These are phyloP conservation scores for Populus hybrid DNA, from an alignment of 441 rosid species.

Conservation along the genomic window DNA sequence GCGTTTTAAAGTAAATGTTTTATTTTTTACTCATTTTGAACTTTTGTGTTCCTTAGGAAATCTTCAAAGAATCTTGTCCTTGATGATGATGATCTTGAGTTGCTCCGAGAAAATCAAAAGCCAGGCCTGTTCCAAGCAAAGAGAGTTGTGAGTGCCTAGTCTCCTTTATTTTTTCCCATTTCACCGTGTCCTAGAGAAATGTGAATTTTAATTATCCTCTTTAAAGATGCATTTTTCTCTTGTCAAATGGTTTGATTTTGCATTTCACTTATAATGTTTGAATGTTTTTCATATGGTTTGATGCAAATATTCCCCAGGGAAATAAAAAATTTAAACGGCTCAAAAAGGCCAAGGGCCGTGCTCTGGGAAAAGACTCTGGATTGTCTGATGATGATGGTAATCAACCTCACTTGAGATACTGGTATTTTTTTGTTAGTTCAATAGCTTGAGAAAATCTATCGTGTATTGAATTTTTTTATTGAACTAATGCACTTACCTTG, in stretches of 20 bases:
- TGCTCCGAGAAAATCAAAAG: constrained; percentile 62
- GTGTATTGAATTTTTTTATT: background rate
- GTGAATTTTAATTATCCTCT: background rate
- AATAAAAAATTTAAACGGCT: constrained; percentile 71
- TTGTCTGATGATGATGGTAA: constrained; percentile 53
- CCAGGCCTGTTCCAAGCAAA: constrained; percentile 29
- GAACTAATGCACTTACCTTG: background rate
- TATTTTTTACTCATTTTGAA: background rate
- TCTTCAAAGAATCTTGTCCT: constrained; percentile 30
- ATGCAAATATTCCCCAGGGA: constrained; percentile 26
- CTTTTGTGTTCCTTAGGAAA: background rate
- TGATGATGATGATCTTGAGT: constrained; percentile 81
- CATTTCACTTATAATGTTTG: constrained; percentile 2
- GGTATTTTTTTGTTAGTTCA: no score
- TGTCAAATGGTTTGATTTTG: background rate
- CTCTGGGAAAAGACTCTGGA: constrained; percentile 37
- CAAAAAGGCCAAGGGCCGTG: constrained; percentile 58
- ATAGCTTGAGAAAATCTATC: no score
- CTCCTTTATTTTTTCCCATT: background rate
- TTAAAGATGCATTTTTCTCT: constrained; percentile 28
- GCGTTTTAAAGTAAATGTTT: background rate
- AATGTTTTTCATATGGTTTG: background rate
- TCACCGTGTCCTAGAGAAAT: background rate
- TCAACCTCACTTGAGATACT: background rate
- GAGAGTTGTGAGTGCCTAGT: constrained; percentile 4